Evolutionary conservation across 2,329 filamentous ascomycete species (phyloP).

Genomic region (Fonsecaea pedrosoi): DNA sequence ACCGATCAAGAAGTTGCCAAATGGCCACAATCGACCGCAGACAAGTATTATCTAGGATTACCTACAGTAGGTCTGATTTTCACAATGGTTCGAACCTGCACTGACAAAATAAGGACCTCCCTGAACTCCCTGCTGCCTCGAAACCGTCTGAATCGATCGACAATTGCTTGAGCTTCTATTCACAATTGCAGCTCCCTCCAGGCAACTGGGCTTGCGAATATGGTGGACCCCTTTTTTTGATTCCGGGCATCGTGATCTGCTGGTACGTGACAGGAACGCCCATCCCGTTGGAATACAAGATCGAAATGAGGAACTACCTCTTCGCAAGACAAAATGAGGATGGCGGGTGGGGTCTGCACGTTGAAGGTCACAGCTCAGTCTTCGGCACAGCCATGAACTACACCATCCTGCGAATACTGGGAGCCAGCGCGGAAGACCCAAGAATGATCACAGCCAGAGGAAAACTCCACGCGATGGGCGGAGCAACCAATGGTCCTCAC

Average conservation of each 20-base stretch:
- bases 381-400: conserved; percentile 94
- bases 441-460: conserved; percentile 84
- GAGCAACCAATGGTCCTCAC: conserved; percentile 82
- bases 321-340: conserved; percentile 84
- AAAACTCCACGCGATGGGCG: conserved; percentile 82
- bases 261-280: conserved; percentile 91
- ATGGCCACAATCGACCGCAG: conserved; percentile 88
- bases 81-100: conserved; percentile 11
- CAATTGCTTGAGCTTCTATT: conserved; percentile 88
- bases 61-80: conserved; percentile 66
- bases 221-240: conserved; percentile 93
- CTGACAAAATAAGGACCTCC: conserved; percentile 66
- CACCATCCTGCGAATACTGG: conserved; percentile 77
- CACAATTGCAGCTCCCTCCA: conserved; percentile 82
- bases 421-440: conserved; percentile 81
- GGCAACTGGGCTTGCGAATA: conserved; percentile 98
- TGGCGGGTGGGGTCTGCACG: conserved; percentile 97
- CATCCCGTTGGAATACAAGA: conserved; percentile 78
- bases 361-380: conserved; percentile 88
- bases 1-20: conserved; percentile 71
- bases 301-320: conserved; percentile 91
- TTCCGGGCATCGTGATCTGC: conserved; percentile 82
- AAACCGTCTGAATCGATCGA: conserved; percentile 77
- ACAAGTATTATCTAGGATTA: conserved; percentile 85
- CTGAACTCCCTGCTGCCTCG: conserved; percentile 71